Evolutionary conservation across 2,329 filamentous ascomycete species (phyloP), one percentile per base, ranked within the genome.

Genomic region (Xylariomycetidae sp.): DNA sequence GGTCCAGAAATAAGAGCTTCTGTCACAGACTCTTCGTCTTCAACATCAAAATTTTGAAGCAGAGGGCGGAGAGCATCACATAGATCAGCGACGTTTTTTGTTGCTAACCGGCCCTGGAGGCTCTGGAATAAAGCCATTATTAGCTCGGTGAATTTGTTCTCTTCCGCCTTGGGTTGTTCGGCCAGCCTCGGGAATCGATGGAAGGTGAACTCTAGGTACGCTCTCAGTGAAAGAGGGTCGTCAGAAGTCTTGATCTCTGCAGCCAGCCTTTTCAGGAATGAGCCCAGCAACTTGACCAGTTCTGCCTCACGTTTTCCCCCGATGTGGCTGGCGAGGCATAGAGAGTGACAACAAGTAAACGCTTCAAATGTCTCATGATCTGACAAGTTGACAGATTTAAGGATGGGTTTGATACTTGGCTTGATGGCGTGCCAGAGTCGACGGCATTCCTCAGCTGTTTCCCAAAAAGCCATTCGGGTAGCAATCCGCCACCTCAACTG

Each of bases 401-500:
- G 42, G n/a, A 50, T 38, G 4, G 33, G 36, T 29, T 49, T 49
- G 12, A 57, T 34, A 16, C 33, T 32, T 10, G 44, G 34, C 30
- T 51, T 51, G 18, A 48, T 40, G 15, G 47, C 44, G 8, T 41
- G 40, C 45, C 51, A 56, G 11, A 58, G 44, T 20, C 41, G 40
- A 15, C 48, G 35, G 13, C 46, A 43, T 4, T 49, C 42, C 3
- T 47, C 41, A 12, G 50, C 43, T 16, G 40, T 38, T 31, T 45
- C 48, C 53, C 53, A 56, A 13, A 46, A 45, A 20, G 48, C 48
- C 27, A 54, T 39, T 16, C 27, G 45, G 10, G 53, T 41, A 6
- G 49, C 41, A 29, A 58, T 41, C 12, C 49, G 48, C 53, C 54
- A 58, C 37, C 44, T 49, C n/a, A 57, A 37, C 6, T 44, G 46